These are phyloP conservation scores for Lagenaria siceraria DNA, from an alignment of 306 rosid species.

Conservation along the genomic window DNA sequence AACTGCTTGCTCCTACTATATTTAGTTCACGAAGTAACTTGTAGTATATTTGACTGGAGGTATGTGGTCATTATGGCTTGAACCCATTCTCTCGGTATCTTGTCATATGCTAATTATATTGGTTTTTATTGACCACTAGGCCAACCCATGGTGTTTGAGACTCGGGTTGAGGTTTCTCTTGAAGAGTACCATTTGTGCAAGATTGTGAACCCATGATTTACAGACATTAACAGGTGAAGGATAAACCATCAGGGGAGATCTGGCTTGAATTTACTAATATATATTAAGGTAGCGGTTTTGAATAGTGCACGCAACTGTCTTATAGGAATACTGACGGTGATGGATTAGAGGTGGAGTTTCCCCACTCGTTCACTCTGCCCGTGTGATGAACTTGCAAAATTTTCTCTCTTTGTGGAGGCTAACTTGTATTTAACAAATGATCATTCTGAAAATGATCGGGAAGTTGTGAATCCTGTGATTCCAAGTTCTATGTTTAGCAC, in stretches of 20 bases:
- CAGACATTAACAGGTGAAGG: neutral
- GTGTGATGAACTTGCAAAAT: too few relatives aligned
- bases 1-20: neutral
- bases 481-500: neutral
- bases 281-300: neutral
- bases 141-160: neutral
- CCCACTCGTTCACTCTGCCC: too few relatives aligned
- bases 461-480: neutral
- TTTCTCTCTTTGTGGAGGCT: too few relatives aligned
- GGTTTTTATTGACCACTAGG: too few relatives aligned
- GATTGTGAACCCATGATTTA: neutral
- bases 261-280: neutral
- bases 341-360: neutral
- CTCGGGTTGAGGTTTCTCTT: neutral
- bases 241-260: neutral
- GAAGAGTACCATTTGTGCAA: neutral
- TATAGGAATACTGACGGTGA: neutral
- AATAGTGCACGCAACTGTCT: neutral
- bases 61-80: neutral
- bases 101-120: too few relatives aligned
- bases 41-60: too few relatives aligned
- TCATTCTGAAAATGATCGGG: neutral
- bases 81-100: too few relatives aligned
- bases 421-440: neutral
- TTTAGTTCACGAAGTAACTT: neutral